Evolutionary conservation across 179 eudicot genomes (phyloP), one percentile per base, ranked within the genome.

Genomic region (Gypsophila paniculata): DNA sequence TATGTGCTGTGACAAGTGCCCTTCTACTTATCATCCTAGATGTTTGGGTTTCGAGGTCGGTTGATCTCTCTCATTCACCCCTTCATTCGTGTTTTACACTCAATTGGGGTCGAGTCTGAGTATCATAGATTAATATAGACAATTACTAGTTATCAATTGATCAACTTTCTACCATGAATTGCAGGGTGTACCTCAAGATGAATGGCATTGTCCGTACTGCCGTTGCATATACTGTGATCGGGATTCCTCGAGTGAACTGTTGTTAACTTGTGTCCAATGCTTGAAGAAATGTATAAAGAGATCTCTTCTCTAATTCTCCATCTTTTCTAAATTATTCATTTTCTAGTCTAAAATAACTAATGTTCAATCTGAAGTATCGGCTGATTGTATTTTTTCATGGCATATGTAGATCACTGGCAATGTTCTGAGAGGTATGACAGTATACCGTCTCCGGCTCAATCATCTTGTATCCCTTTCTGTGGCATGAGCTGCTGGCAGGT

Each of bases 181-280:
- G 75, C 83, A 88, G 89, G 76, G 17, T 34, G 77, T 67, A 38
- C 89, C 87, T 14, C 58, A 25, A 25, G 80, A 53, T 26, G 71
- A 71, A 22, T 89, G 88, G 86, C 72, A 55, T 19, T 89, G 91
- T 52, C 79, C 85, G 0, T 87, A 83, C 38, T 89, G 96, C 55
- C 63, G 29, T 1, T 89, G 96, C 64, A 86, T 73, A 61, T 77
- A 77, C 21, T 89, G 96, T 66, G 76, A 61, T 11, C 8, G 3
- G 3, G 76, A 61, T 26, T n/a, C 19, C 7, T 18, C 14, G 1
- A 42, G 59, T 4, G 63, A 62, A 13, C 13, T 44, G 39, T 29
- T 78, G n/a, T n/a, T 76, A 21, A 74, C 81, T 1, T 84, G 90
- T 55, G 58, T 58, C 19, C 90, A 79, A 18, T 87, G 91, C 68